Percentiles rank a stretch among this genome's conserved stretches.
These are phyloP conservation scores for Metschnikowia kofuensis DNA, from an alignment of 805 yeast species.

Conservation along the genomic window DNA sequence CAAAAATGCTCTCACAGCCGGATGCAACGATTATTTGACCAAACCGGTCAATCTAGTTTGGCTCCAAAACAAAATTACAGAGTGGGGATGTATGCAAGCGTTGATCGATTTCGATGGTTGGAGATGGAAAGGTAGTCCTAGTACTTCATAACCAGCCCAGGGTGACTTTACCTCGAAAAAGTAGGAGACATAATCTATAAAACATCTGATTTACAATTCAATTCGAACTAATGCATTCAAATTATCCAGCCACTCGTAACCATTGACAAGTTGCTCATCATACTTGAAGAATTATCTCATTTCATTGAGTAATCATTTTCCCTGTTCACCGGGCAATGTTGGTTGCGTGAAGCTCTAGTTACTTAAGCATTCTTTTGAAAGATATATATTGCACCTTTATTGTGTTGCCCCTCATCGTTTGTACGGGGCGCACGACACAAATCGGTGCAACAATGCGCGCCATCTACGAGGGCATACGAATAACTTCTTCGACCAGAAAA, in stretches of 20 bases:
- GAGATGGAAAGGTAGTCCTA: constrained; percentile 26
- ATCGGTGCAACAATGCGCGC: neutral
- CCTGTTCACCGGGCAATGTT: too few species aligned
- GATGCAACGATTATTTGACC: constrained; percentile 94
- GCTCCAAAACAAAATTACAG: constrained; percentile 90
- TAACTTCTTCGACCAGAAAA: neutral
- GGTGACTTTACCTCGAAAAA: neutral
- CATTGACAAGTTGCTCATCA: too few species aligned
- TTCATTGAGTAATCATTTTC: too few species aligned
- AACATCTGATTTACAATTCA: neutral
- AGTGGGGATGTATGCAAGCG: constrained; percentile 99
- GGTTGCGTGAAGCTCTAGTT: too few species aligned
- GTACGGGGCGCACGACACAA: too few species aligned
- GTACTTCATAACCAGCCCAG: neutral
- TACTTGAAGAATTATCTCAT: too few species aligned
- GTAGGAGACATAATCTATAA: neutral
- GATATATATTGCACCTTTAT: too few species aligned
- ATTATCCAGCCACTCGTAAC: too few species aligned
- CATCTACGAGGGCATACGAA: neutral
- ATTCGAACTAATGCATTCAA: too few species aligned
- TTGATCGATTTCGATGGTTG: constrained; percentile 93
- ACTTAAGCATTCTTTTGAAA: too few species aligned
- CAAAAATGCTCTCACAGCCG: constrained; percentile 90
- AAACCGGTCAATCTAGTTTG: constrained; percentile 94
- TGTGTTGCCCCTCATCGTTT: too few species aligned